phyloP scores from a whole-genome alignment of 2,329 filamentous ascomycete species.

The Mollisia scopiformis region DNA sequence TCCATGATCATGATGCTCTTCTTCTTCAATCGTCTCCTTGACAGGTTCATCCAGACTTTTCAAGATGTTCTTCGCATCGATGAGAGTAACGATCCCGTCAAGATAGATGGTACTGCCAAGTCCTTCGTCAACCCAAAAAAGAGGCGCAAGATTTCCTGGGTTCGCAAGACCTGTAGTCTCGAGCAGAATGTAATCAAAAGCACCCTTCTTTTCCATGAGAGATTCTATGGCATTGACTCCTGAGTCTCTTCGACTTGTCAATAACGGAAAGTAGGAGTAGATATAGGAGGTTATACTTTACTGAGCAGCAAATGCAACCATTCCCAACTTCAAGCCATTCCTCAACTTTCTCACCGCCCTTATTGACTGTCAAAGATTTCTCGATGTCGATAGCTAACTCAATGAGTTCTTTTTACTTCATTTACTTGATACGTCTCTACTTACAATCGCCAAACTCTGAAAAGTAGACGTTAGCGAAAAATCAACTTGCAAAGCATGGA shows the following conservation, averaged over 20 bases:
- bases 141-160: slow-evolving; percentile 89
- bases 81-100: slow-evolving; percentile 93
- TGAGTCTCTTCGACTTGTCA: slow-evolving; percentile 63
- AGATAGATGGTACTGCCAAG: slow-evolving; percentile 94
- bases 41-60: slow-evolving; percentile 76
- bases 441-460: slow-evolving; percentile 81
- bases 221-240: slow-evolving; percentile 95
- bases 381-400: slow-evolving; percentile 81
- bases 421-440: no score
- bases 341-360: slow-evolving; percentile 79
- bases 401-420: background rate
- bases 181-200: slow-evolving; percentile 96
- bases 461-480: slow-evolving; percentile 18
- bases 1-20: slow-evolving; percentile 51
- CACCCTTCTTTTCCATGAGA: slow-evolving; percentile 89
- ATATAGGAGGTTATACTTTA: slow-evolving; percentile 64
- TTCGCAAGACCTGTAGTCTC: slow-evolving; percentile 96
- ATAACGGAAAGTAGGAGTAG: slow-evolving; percentile 4
- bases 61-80: slow-evolving; percentile 92
- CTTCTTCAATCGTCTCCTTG: slow-evolving; percentile 53
- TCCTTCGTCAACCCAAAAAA: slow-evolving; percentile 98
- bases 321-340: slow-evolving; percentile 97
- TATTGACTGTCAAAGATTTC: slow-evolving; percentile 89
- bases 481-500: slow-evolving; percentile 30
- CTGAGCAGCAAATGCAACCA: slow-evolving; percentile 96